Evolutionary conservation across 257 asterid species (phyloP), one percentile per base, ranked within the genome.

Genomic region (Solanum clarkiae): DNA sequence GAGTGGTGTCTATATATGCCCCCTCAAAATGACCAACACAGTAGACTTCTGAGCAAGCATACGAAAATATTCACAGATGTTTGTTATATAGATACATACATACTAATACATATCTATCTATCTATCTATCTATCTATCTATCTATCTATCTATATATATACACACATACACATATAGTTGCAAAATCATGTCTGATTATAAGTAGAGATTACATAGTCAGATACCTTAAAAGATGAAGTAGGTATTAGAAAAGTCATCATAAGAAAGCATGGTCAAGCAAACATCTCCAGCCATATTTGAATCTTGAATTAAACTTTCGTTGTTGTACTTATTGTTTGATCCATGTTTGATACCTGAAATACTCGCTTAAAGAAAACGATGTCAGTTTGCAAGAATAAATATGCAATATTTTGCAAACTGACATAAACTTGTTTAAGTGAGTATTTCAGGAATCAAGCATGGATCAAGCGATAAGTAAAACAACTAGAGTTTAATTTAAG

Each of bases 281-380:
- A 90, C 69, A 87, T 92, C 93, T 65, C 79, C 51, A 77, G 90
- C 86, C 85, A 86, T 74, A 57, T 77, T 81, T 85, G 94, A 88
- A 84, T 89, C 71, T 55, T 83, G 84, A 85, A 92, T 90, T 74
- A 77, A 26, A 80, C 56, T 87, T 84, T 89, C 94, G 9, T 40
- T 47, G 44, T 85, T 80, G 85, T 65, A 84, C 85, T 89, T 92
- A 82, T 84, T 85, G 2, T 10, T 54, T 17, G 93, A 24, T 86
- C 65, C 84, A 82, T 56, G 63, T 80, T 82, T 86, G 18, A 93
- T 88, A 83, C 95, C 97, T 92, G 88, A 84, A 84, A 63, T 14
- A 86, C 60, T 47, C 60, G 59, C 44, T 47, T 49, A 24, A 75
- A 74, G 47, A 74, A n/a, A 74, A 47, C 22, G 42, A 47, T 7